Evolutionary conservation across 2,329 filamentous ascomycete genomes (phyloP).

Genomic region (Phaeoacremonium minimum): DNA sequence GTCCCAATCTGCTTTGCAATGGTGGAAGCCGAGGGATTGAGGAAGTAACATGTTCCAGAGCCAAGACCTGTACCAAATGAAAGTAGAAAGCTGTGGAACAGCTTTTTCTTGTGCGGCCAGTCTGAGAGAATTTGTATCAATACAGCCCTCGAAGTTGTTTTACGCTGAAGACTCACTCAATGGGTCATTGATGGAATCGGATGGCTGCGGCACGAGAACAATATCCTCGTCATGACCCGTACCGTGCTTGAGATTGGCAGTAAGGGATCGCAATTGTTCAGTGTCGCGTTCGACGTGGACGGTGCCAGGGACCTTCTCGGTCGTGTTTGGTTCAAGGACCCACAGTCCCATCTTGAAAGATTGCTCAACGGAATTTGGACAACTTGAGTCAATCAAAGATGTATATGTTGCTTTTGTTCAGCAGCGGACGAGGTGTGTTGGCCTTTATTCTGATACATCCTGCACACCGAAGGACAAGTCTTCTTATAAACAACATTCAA

Average conservation of each 20-base stretch:
- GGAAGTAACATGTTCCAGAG: slow-evolving; percentile 5
- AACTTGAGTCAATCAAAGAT: too few species aligned
- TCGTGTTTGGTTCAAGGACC: slow-evolving; percentile 8
- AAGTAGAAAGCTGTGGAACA: slow-evolving; percentile 4
- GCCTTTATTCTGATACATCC: too few species aligned
- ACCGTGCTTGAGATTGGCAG: slow-evolving; percentile 11
- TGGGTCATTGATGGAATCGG: slow-evolving; percentile 35
- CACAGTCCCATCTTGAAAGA: slow-evolving; percentile 10
- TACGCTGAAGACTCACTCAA: slow-evolving; percentile 20
- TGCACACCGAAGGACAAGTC: too few species aligned
- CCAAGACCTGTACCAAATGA: slow-evolving; percentile 3
- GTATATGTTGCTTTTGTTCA: too few species aligned
- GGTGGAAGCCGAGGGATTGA: slow-evolving; percentile 3
- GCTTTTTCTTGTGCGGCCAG: slow-evolving; percentile 2
- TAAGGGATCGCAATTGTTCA: slow-evolving; percentile 1
- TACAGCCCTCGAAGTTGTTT: too few species aligned
- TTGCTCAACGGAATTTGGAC: too few species aligned
- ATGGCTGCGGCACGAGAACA: slow-evolving; percentile 39
- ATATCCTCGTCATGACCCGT: slow-evolving; percentile 27
- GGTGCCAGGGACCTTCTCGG: slow-evolving; percentile 9
- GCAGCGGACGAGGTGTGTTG: too few species aligned
- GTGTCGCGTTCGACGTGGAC: slow-evolving; percentile 9
- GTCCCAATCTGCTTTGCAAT: slow-evolving; percentile 5
- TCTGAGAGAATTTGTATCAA: too few species aligned
- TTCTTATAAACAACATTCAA: too few species aligned